Evolutionary conservation across 1,284 basidiomycete species (phyloP).

Genomic region (Laetiporus sulphureus): DNA sequence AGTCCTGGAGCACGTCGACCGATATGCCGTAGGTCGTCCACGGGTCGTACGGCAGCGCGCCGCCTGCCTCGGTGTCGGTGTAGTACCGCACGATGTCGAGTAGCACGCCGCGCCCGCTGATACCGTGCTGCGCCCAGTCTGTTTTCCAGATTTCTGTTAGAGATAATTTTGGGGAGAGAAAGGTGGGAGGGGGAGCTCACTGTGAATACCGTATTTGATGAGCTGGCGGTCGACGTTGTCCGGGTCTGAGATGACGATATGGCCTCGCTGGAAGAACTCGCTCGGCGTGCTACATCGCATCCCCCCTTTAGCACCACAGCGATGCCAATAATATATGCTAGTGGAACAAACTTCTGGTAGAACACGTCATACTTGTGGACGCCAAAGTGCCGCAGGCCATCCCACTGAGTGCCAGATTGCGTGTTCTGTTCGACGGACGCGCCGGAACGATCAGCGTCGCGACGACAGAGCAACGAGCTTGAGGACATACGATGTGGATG

Average conservation of each 20-base stretch:
- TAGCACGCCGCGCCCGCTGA: constrained; percentile 64
- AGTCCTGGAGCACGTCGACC: constrained; percentile 50
- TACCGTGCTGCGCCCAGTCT: constrained; percentile 74
- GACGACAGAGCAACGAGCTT: no score
- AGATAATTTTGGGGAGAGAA: no score
- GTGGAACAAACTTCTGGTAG: constrained; percentile 50
- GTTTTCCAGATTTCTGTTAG: no score
- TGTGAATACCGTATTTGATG: constrained; percentile 59
- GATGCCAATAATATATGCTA: not conserved
- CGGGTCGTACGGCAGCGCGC: constrained; percentile 53
- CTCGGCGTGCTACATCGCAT: constrained; percentile 36
- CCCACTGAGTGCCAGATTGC: constrained; percentile 74
- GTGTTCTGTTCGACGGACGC: constrained; percentile 68
- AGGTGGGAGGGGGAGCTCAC: no score
- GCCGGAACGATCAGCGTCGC: no score
- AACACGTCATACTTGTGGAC: constrained; percentile 48
- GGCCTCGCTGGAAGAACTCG: constrained; percentile 37
- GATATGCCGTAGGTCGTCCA: constrained; percentile 54
- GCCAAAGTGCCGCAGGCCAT: constrained; percentile 60
- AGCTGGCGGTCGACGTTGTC: constrained; percentile 40
- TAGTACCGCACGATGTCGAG: constrained; percentile 57
- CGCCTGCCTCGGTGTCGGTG: constrained; percentile 35
- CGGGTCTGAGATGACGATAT: constrained; percentile 44
- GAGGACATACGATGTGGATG: constrained; percentile 56
- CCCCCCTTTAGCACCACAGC: not conserved